phyloP scores from a whole-genome alignment of 495 filamentous ascomycete genomes.

The Rhypophila decipiens region DNA sequence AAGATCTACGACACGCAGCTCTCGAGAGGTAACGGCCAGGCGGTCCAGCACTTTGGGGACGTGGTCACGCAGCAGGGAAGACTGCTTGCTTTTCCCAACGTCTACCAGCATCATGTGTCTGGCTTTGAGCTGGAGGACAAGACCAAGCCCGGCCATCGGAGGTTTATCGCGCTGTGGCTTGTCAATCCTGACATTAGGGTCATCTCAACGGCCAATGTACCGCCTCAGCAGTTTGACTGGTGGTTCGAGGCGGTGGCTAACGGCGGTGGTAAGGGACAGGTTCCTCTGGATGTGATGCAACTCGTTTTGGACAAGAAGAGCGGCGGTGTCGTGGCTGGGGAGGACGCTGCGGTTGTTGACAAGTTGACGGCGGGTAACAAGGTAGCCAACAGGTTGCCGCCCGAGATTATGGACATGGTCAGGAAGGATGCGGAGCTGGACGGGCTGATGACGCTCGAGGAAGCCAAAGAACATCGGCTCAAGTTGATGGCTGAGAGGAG shows the following conservation, averaged over 20 bases:
- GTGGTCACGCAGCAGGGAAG: slow-evolving; percentile 28
- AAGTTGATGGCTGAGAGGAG: slow-evolving; percentile 45
- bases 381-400: slow-evolving; percentile 15
- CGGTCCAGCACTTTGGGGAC: slow-evolving; percentile 24
- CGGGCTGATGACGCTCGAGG: slow-evolving; percentile 34
- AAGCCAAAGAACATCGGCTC: slow-evolving; percentile 39
- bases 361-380: slow-evolving; percentile 11
- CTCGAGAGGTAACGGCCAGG: not conserved
- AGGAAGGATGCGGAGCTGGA: slow-evolving; percentile 12
- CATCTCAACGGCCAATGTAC: slow-evolving; percentile 51
- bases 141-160: slow-evolving; percentile 47
- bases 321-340: too few relatives aligned
- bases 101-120: slow-evolving; percentile 45
- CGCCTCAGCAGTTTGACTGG: slow-evolving; percentile 44
- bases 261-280: not conserved
- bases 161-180: slow-evolving; percentile 52
- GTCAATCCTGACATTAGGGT: slow-evolving; percentile 49
- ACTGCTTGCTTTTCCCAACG: slow-evolving; percentile 35
- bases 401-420: slow-evolving; percentile 36
- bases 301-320: slow-evolving; percentile 35
- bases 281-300: slow-evolving; percentile 21
- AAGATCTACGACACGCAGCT: slow-evolving; percentile 17
- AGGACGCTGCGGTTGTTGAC: slow-evolving; percentile 1
- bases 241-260: slow-evolving; percentile 28
- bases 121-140: slow-evolving; percentile 42